Conservation (phyloP, 371 early-diverging fungal genomes). For the Mucor racemosus region DNA sequence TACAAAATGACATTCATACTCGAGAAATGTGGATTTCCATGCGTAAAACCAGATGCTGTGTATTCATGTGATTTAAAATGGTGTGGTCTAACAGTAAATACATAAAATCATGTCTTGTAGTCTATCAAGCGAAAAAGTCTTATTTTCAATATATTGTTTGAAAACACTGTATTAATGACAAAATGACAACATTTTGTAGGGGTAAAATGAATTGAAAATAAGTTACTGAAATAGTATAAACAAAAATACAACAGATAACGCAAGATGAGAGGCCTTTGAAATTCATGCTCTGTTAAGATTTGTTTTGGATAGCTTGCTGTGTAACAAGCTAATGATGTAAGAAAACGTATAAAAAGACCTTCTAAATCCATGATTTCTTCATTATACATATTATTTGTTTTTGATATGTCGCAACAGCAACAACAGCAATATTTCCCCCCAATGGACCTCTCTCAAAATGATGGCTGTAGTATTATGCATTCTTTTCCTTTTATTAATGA, state of each 20-base stretch:
- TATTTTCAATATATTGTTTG: neutral
- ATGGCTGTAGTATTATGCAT: constrained; percentile 10
- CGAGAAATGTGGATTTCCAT: constrained; percentile 1
- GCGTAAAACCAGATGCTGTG: constrained; percentile 9
- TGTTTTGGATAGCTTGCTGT: neutral
- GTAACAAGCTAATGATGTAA: neutral
- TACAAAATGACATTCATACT: neutral
- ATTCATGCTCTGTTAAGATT: neutral
- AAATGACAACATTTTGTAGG: neutral
- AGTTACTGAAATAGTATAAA: neutral
- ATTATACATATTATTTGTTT: neutral
- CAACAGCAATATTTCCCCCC: neutral
- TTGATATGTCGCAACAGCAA: neutral
- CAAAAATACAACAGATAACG: neutral
- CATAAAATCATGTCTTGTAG: neutral
- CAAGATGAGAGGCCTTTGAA: neutral
- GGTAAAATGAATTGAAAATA: neutral
- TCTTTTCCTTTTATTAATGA: constrained; percentile 22
- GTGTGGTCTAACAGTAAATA: neutral
- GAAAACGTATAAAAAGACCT: neutral
- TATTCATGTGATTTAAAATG: constrained; percentile 3
- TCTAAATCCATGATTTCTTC: neutral
- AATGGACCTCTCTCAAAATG: neutral
- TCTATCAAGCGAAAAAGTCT: neutral
- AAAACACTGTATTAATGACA: neutral